phyloP scores from a whole-genome alignment of 75 land plant species.

The Pseudotsuga menziesii region DNA sequence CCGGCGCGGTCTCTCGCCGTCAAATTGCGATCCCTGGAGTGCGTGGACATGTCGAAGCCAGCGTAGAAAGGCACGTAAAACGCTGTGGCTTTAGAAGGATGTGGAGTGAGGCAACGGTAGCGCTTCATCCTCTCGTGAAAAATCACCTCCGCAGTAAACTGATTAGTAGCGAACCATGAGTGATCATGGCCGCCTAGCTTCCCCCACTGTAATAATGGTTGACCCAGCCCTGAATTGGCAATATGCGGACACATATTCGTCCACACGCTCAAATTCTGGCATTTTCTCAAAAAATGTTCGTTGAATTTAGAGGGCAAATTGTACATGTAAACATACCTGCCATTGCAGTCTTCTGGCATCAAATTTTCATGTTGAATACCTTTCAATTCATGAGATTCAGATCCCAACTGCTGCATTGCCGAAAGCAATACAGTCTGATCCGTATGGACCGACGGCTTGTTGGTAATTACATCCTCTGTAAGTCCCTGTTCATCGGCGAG shows the following conservation, averaged over 20 bases:
- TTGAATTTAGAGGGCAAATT: slow-evolving; percentile 61
- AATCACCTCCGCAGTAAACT: slow-evolving; percentile 58
- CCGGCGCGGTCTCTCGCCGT: slow-evolving; percentile 31
- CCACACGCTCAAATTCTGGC: slow-evolving; percentile 51
- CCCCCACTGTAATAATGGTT: slow-evolving; percentile 3
- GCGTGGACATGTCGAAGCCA: slow-evolving; percentile 51
- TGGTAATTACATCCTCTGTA: no score
- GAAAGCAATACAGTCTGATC: no score
- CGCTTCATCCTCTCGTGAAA: slow-evolving; percentile 52
- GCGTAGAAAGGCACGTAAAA: slow-evolving; percentile 80
- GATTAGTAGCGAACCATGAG: slow-evolving; percentile 57
- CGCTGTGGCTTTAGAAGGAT: slow-evolving; percentile 30
- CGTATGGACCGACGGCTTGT: no score
- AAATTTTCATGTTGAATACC: no score
- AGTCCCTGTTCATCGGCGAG: no score
- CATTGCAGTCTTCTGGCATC: not conserved
- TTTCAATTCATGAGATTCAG: no score
- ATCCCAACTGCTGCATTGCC: no score
- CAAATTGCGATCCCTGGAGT: slow-evolving; percentile 23
- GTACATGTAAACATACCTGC: slow-evolving; percentile 45
- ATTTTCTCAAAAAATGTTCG: slow-evolving; percentile 32
- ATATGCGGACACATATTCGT: slow-evolving; percentile 67
- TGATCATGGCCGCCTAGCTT: no score
- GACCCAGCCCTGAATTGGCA: slow-evolving; percentile 59
- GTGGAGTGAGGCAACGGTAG: slow-evolving; percentile 62